A percentile compares a stretch with the other conserved stretches of the same genome.
Conservation (phyloP, 371 early-diverging fungal genomes). For the Mortierella sp. region DNA sequence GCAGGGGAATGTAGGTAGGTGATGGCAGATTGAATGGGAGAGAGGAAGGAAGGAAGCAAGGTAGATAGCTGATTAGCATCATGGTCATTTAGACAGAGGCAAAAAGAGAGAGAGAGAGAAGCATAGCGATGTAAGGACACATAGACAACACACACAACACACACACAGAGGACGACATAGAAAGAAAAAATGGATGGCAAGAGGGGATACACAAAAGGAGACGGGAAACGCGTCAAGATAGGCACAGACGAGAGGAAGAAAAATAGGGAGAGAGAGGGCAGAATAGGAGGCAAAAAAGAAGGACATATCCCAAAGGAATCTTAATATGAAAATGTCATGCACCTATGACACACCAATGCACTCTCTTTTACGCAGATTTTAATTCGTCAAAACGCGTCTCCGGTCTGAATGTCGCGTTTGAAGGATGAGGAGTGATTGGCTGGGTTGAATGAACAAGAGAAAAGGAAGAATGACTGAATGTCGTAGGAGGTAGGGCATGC, state of each 20-base stretch:
- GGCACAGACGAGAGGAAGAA: no score
- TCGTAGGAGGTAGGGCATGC: neutral
- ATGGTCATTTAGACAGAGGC: neutral
- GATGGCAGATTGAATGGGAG: no score
- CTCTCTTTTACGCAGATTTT: neutral
- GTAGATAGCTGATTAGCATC: neutral
- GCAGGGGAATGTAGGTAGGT: neutral
- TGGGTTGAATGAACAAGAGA: neutral
- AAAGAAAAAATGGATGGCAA: neutral
- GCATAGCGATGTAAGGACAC: neutral
- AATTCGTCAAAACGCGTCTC: neutral
- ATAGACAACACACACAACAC: neutral
- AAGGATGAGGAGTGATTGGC: conserved; percentile 11
- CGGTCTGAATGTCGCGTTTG: neutral
- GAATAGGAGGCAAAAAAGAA: neutral
- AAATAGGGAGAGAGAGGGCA: neutral
- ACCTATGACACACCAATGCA: neutral
- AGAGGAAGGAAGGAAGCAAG: neutral
- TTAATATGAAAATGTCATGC: neutral
- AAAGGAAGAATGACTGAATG: neutral
- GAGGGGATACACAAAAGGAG: neutral
- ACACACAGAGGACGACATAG: neutral
- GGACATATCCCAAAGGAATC: neutral
- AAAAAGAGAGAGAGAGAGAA: conserved; percentile 1
- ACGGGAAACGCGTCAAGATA: no score